phyloP scores from a whole-genome alignment of 805 yeast species.

The Priceomyces melissophilus region DNA sequence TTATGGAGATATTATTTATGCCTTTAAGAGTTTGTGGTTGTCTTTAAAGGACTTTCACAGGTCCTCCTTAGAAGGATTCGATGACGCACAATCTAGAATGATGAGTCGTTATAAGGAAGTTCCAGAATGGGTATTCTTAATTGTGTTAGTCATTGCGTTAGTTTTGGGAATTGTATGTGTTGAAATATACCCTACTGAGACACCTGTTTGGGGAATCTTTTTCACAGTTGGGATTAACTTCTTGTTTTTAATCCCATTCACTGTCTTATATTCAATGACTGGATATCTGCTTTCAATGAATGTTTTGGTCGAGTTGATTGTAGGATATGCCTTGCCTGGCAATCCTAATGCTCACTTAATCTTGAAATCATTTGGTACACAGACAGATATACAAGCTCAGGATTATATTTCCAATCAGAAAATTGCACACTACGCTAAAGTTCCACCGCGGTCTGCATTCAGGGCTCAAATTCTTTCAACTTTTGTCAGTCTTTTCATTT shows the following conservation, averaged over 20 bases:
- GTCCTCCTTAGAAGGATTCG: constrained; percentile 11
- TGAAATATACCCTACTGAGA: constrained; percentile 34
- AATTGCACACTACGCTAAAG: constrained; percentile 58
- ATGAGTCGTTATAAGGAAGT: constrained; percentile 34
- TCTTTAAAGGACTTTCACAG: constrained; percentile 9
- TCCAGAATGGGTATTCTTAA: constrained; percentile 31
- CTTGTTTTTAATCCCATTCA: constrained; percentile 49
- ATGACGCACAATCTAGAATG: constrained; percentile 28
- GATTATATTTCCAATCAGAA: constrained; percentile 55
- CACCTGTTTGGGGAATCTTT: constrained; percentile 61
- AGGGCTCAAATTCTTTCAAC: constrained; percentile 29
- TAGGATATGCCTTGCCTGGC: constrained; percentile 56
- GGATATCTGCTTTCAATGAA: constrained; percentile 48
- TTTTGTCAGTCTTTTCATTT: constrained; percentile 20
- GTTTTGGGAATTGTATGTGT: constrained; percentile 30
- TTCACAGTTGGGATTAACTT: constrained; percentile 49
- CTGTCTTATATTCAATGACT: constrained; percentile 47
- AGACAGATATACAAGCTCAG: constrained; percentile 55
- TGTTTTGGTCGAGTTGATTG: constrained; percentile 53
- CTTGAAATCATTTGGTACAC: constrained; percentile 58
- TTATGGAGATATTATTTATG: constrained; percentile 7
- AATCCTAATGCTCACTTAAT: constrained; percentile 46
- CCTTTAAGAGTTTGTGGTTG: constrained; percentile 9
- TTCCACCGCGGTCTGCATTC: constrained; percentile 59
- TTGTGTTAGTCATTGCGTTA: constrained; percentile 23